Percentiles rank a stretch among this genome's conserved stretches.
Evolutionary conservation across 805 yeast genomes (phyloP).

Genomic region (Wickerhamomyces alni): DNA sequence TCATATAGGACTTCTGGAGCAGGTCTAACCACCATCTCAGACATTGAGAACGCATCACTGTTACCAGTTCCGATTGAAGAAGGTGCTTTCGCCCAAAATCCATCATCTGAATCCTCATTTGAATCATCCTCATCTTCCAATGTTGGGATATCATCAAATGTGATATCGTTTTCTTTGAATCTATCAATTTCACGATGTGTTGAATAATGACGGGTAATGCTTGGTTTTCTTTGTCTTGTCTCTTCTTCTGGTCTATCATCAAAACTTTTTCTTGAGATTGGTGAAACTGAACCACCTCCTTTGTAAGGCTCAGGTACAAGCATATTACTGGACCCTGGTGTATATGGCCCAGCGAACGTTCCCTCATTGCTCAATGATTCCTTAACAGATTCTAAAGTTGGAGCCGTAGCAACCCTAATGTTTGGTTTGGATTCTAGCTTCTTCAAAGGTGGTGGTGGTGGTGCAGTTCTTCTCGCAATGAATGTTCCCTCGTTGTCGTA

Average conservation of each 20-base stretch:
- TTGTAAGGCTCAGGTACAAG: slow-evolving; percentile 36
- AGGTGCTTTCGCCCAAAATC: slow-evolving; percentile 52
- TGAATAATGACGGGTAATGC: not conserved
- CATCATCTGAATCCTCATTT: slow-evolving; percentile 44
- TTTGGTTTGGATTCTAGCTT: slow-evolving; percentile 3
- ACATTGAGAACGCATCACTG: slow-evolving; percentile 23
- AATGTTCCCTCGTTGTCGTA: slow-evolving; percentile 43
- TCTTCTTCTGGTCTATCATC: slow-evolving; percentile 3
- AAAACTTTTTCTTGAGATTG: slow-evolving; percentile 16
- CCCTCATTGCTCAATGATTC: slow-evolving; percentile 21
- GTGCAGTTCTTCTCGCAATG: slow-evolving; percentile 67
- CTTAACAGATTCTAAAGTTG: slow-evolving; percentile 16
- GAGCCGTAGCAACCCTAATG: slow-evolving; percentile 1
- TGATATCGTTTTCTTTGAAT: slow-evolving; percentile 65
- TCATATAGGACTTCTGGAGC: slow-evolving; percentile 91
- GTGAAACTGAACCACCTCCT: slow-evolving; percentile 20
- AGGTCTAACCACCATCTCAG: slow-evolving; percentile 76
- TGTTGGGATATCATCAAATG: slow-evolving; percentile 70
- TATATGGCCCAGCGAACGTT: slow-evolving; percentile 29
- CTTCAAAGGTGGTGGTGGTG: slow-evolving; percentile 50
- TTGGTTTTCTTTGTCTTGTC: not conserved
- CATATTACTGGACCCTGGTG: slow-evolving; percentile 37
- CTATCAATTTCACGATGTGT: slow-evolving; percentile 32
- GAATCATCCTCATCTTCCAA: slow-evolving; percentile 32
- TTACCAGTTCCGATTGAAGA: slow-evolving; percentile 10